Conservation (phyloP, 2,329 filamentous ascomycete genomes). For the Aspergillus sp. region DNA sequence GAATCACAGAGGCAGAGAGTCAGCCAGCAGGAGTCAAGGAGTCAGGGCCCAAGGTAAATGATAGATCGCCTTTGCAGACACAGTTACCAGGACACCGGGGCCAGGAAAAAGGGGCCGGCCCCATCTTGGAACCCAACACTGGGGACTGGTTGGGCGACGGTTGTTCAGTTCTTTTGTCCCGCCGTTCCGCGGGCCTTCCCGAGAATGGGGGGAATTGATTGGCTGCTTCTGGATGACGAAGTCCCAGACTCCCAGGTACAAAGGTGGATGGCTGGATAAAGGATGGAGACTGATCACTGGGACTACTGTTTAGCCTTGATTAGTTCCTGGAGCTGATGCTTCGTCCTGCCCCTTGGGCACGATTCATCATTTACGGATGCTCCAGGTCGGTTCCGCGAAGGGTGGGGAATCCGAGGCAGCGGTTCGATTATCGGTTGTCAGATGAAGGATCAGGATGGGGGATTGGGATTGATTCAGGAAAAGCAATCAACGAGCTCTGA, state of each 20-base stretch:
- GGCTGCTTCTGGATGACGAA: not conserved
- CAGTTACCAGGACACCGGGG: not conserved
- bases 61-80: conserved; percentile 3
- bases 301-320: no score
- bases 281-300: not conserved
- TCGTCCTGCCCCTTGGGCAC: not conserved
- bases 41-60: not conserved
- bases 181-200: not conserved
- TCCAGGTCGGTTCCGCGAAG: not conserved
- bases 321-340: no score
- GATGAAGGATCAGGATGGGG: not conserved
- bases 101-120: not conserved
- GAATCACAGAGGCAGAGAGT: no score
- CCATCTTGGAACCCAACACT: not conserved
- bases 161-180: not conserved
- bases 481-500: not conserved
- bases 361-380: not conserved
- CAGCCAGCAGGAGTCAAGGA: not conserved
- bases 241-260: no score
- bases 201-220: no score
- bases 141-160: not conserved
- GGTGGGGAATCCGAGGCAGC: conserved; percentile 14
- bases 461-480: not conserved
- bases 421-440: conserved; percentile 21
- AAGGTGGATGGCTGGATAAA: no score